Conservation (phyloP, 2,329 filamentous ascomycete species). For the Beauveria brongniartii region DNA sequence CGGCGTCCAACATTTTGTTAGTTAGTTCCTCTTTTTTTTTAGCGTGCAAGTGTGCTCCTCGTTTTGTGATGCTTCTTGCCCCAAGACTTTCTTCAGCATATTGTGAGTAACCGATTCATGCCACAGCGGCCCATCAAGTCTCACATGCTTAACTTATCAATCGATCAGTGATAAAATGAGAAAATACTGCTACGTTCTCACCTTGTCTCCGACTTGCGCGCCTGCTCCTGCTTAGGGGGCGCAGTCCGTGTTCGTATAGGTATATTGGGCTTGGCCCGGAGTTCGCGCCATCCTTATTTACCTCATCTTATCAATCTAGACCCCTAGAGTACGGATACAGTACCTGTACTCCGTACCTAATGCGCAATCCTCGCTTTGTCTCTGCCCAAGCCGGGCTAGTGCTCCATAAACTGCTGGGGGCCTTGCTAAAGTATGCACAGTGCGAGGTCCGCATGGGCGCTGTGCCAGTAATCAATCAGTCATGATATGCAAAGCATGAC, state of each 20-base stretch:
- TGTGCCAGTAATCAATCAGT: constrained; percentile 7
- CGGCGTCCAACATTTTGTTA: no score
- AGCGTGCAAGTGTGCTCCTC: neutral
- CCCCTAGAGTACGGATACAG: no score
- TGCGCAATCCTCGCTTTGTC: neutral
- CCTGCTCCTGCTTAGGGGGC: neutral
- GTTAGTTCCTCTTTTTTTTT: neutral
- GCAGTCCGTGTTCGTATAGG: neutral
- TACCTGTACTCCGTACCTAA: neutral
- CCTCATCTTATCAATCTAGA: constrained; percentile 7
- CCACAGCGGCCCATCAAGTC: neutral
- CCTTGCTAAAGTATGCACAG: neutral
- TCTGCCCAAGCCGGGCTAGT: neutral
- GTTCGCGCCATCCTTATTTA: constrained; percentile 4
- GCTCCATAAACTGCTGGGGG: neutral
- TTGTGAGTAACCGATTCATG: neutral
- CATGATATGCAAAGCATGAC: constrained; percentile 9
- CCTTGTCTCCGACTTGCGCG: neutral
- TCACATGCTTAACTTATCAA: neutral
- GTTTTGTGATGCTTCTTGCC: neutral
- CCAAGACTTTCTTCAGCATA: neutral
- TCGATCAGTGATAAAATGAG: neutral
- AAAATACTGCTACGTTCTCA: no score
- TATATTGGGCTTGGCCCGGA: neutral
- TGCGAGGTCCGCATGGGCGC: neutral